These are phyloP conservation scores for Citrus trifoliata DNA, from an alignment of 345 rosid species.

Conservation along the genomic window DNA sequence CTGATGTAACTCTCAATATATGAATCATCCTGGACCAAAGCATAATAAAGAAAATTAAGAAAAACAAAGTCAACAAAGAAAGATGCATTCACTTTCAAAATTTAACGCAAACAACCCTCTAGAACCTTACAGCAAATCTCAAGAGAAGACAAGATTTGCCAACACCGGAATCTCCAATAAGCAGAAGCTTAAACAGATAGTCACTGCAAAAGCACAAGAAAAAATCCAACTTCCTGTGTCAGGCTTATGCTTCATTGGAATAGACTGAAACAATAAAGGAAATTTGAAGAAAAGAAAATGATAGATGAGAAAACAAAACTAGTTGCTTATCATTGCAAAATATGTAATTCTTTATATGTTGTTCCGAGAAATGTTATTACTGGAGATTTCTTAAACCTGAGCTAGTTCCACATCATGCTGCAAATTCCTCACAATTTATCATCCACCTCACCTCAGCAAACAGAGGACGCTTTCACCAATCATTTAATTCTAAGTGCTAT, in stretches of 20 bases:
- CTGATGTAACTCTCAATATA: constrained; percentile 81
- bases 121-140: constrained; percentile 49
- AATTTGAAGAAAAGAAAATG: neutral
- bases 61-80: neutral
- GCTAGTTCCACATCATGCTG: neutral
- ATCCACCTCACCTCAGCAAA: neutral
- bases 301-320: neutral
- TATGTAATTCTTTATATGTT: neutral
- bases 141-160: constrained; percentile 61
- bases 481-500: neutral
- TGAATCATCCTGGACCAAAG: constrained; percentile 59
- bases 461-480: neutral
- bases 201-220: constrained; percentile 36
- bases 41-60: neutral
- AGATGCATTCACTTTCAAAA: neutral
- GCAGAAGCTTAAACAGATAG: constrained; percentile 59
- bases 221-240: neutral
- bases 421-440: neutral
- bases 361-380: neutral
- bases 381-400: neutral
- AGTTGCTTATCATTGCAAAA: neutral
- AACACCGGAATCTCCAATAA: constrained; percentile 64
- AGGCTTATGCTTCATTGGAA: neutral
- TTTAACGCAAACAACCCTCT: neutral
- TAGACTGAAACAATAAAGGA: neutral